Evolutionary conservation across 225 moss, liverwort and hornwort species (phyloP).

Genomic region (Straminergon stramineum): DNA sequence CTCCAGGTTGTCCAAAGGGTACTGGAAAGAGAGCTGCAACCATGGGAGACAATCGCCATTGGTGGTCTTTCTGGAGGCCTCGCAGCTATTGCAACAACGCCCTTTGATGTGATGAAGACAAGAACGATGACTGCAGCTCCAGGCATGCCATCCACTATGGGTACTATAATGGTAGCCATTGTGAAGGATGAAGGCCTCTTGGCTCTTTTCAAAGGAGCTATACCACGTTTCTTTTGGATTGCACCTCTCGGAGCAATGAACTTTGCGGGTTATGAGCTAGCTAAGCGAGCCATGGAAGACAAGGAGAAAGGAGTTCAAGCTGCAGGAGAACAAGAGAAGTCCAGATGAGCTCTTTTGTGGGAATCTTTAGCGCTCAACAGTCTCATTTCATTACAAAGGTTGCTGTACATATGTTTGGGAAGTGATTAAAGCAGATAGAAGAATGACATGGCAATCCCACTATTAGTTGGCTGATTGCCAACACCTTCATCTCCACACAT

Average conservation of each 20-base stretch:
- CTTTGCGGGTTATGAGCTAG: slow-evolving; percentile 43
- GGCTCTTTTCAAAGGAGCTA: slow-evolving; percentile 33
- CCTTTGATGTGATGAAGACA: slow-evolving; percentile 49
- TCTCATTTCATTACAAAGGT: neutral
- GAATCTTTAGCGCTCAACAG: neutral
- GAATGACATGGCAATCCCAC: neutral
- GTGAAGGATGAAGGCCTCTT: slow-evolving; percentile 31
- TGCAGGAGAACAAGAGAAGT: slow-evolving; percentile 6
- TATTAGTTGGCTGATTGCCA: neutral
- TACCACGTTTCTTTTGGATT: slow-evolving; percentile 46
- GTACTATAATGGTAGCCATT: slow-evolving; percentile 28
- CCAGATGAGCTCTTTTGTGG: neutral
- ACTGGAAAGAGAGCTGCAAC: slow-evolving; percentile 25
- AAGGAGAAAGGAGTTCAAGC: slow-evolving; percentile 14
- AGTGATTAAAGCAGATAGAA: neutral
- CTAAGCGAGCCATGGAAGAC: slow-evolving; percentile 44
- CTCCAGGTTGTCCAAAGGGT: slow-evolving; percentile 30
- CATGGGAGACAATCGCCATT: slow-evolving; percentile 40
- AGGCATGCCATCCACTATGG: slow-evolving; percentile 46
- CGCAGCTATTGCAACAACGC: slow-evolving; percentile 44
- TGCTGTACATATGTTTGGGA: slow-evolving; percentile 11
- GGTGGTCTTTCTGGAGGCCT: slow-evolving; percentile 44
- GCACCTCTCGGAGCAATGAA: slow-evolving; percentile 53
- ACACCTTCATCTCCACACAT: neutral
- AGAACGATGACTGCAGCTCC: slow-evolving; percentile 40